Base-by-base conservation (phyloP, 2,329 filamentous ascomycete genomes). In the Calonectria pteridis region DNA sequence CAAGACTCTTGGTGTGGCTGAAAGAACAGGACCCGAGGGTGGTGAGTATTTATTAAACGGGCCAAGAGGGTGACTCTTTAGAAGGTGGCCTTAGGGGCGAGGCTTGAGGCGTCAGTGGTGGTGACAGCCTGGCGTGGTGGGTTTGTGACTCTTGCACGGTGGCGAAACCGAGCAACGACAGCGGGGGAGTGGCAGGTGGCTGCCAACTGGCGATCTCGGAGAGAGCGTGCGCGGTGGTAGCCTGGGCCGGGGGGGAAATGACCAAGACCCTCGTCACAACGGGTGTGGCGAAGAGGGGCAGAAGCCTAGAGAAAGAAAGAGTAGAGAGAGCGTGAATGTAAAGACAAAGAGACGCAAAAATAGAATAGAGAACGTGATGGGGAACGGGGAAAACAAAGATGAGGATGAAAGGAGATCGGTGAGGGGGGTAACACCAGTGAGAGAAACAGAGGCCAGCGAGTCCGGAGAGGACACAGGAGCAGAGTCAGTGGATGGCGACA, bases 71-170 rank as follows among this genome's bases (percentile, higher is more conserved):
- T 84, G 84, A 84, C 81, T 84, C 82, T 79, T 82, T 76, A 75
- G 73, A 80, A 78, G 76, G 80, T 79, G 80, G 82, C 79, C 81
- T 82, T 73, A 78, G 82, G 81, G 82, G 81, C 82, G 78, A 83
- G 81, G 81, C 78, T 73, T 74, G 73, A 81, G 79, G 80, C 77
- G 78, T 74, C 71, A 66, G 68, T 76, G 74, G 73, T 77, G 69
- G 69, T 79, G 77, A 81, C 77, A 80, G 75, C 78, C 79, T 77
- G 79, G 76, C 72, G 76, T 77, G 73, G 75, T 77, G 73, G 78
- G 74, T 71, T 78, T 84, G 83, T 85, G 83, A 85, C 83, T 85
- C 83, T 80, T 80, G 79, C 80, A 84, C 81, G 83, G 84, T 82
- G 82, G 83, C 82, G 78, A 83, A 81, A 81, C 81, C 77, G 81